Conservation (phyloP, 225 moss, liverwort and hornwort genomes). For the Marchantia polymorpha region DNA sequence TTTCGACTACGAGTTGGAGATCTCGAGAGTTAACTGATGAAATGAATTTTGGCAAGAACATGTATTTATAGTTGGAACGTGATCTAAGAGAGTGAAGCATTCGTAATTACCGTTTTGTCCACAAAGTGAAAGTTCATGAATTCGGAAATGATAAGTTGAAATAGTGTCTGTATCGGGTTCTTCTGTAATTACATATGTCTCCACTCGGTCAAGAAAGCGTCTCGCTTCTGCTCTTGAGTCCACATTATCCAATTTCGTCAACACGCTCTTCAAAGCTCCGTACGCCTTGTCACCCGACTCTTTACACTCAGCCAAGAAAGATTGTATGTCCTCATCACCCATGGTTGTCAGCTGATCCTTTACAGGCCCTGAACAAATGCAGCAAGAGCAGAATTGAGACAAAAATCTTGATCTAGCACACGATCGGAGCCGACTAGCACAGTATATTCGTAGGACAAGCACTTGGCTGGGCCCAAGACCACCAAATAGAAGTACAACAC, state of each 20-base stretch:
- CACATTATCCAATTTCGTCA: constrained; percentile 60
- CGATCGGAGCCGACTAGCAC: no score
- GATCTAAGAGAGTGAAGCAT: background rate
- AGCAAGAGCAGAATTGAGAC: background rate
- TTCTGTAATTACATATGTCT: constrained; percentile 54
- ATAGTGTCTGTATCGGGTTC: constrained; percentile 53
- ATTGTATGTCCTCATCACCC: constrained; percentile 55
- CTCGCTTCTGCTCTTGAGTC: constrained; percentile 67
- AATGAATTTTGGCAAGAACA: background rate
- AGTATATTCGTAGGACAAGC: no score
- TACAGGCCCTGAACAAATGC: constrained; percentile 2
- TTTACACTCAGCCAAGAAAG: constrained; percentile 75
- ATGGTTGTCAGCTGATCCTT: constrained; percentile 10
- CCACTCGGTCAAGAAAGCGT: constrained; percentile 66
- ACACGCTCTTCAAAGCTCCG: constrained; percentile 65
- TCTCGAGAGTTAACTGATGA: background rate
- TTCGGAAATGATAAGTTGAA: constrained; percentile 74
- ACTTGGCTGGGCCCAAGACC: no score
- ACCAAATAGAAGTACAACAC: no score
- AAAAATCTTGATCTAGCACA: background rate
- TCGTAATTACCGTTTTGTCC: constrained; percentile 65
- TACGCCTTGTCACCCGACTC: constrained; percentile 87
- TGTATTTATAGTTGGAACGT: background rate
- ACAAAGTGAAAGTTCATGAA: constrained; percentile 77
- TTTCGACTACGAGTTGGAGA: background rate